phyloP scores from a whole-genome alignment of 441 rosid genomes.

The Hura crepitans region DNA sequence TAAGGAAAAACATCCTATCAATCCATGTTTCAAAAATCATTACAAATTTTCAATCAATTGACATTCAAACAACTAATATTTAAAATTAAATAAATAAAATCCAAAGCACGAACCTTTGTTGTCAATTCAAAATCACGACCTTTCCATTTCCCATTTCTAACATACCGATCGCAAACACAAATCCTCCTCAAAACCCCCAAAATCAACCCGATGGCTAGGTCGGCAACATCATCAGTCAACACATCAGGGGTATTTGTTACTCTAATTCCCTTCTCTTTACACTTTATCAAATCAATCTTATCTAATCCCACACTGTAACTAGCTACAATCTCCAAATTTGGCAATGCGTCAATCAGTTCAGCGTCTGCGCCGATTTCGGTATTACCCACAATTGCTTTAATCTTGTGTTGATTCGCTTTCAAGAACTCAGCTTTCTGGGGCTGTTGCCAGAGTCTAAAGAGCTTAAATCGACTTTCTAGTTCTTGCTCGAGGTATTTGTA shows the following conservation, averaged over 20 bases:
- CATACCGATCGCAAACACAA: conserved; percentile 41
- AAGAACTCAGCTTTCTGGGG: conserved; percentile 29
- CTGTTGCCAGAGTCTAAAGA: conserved; percentile 43
- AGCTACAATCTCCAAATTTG: conserved; percentile 52
- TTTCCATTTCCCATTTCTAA: conserved; percentile 48
- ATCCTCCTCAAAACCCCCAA: conserved; percentile 51
- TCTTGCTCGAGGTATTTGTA: conserved; percentile 41
- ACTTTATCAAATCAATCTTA: conserved; percentile 52
- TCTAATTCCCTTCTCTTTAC: conserved; percentile 48
- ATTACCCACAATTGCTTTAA: conserved; percentile 52
- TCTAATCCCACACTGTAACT: conserved; percentile 55
- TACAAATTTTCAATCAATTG: background rate
- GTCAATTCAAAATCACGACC: conserved; percentile 32
- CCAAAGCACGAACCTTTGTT: conserved; percentile 30
- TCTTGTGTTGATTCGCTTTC: conserved; percentile 25
- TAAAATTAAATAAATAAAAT: background rate
- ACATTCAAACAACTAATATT: background rate
- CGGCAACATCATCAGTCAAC: conserved; percentile 63
- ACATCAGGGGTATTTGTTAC: conserved; percentile 65
- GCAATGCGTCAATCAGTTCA: conserved; percentile 45
- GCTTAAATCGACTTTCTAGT: conserved; percentile 46
- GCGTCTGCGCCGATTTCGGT: conserved; percentile 54
- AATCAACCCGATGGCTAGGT: conserved; percentile 50
- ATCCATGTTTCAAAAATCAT: too few species aligned
- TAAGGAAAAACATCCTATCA: background rate